Conservation (phyloP, 2,329 filamentous ascomycete genomes). For the Paraconiothyrium brasiliense region DNA sequence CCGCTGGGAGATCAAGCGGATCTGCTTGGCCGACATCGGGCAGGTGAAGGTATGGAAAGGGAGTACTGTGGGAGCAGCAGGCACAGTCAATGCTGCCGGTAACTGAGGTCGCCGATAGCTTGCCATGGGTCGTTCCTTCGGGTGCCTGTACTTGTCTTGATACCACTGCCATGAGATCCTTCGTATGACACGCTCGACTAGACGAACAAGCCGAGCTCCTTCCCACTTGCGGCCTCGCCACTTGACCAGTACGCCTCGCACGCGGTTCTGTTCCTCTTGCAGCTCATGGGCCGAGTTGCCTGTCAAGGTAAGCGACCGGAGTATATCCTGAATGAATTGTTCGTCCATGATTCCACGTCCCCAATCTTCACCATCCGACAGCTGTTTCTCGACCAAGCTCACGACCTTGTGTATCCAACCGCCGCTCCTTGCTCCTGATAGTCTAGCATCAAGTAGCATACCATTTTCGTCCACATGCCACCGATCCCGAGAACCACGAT, state of each 20-base stretch:
- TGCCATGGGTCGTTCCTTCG: slow-evolving; percentile 63
- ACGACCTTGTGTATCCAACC: slow-evolving; percentile 93
- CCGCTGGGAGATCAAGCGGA: slow-evolving; percentile 91
- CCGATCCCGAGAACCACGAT: slow-evolving; percentile 77
- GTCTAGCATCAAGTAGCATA: slow-evolving; percentile 78
- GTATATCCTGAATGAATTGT: slow-evolving; percentile 51
- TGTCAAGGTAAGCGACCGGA: slow-evolving; percentile 57
- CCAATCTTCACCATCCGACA: slow-evolving; percentile 87
- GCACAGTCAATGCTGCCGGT: slow-evolving; percentile 77
- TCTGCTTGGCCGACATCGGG: slow-evolving; percentile 88
- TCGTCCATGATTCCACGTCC: slow-evolving; percentile 73
- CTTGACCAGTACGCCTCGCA: slow-evolving; percentile 49
- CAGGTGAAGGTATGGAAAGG: slow-evolving; percentile 99
- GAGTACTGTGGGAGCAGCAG: slow-evolving; percentile 89
- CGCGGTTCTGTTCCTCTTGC: slow-evolving; percentile 47
- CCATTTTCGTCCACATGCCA: slow-evolving; percentile 93
- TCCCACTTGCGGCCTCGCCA: slow-evolving; percentile 85
- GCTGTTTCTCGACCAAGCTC: slow-evolving; percentile 87
- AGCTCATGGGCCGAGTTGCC: slow-evolving; percentile 42
- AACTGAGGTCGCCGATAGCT: slow-evolving; percentile 78
- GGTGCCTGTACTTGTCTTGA: slow-evolving; percentile 75
- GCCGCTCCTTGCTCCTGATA: slow-evolving; percentile 67
- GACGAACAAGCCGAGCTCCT: slow-evolving; percentile 81
- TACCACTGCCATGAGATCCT: slow-evolving; percentile 87
- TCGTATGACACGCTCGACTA: slow-evolving; percentile 85